These are phyloP conservation scores for Penicillium concentricum DNA, from an alignment of 2,329 filamentous ascomycete species.

Conservation along the genomic window DNA sequence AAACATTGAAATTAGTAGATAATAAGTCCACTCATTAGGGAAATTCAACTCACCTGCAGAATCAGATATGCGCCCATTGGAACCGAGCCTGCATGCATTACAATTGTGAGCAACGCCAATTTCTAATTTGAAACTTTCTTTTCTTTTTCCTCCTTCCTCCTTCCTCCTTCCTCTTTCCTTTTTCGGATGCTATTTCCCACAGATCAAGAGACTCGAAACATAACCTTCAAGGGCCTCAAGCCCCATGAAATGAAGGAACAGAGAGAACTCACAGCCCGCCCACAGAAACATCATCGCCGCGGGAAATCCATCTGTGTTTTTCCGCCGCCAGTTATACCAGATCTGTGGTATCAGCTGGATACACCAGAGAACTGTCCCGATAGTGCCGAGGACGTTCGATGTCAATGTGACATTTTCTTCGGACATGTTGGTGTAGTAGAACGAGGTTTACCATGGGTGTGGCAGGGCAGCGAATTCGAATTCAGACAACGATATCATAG, in stretches of 20 bases:
- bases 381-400: conserved; percentile 42
- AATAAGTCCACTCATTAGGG: not conserved
- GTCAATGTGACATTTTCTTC: conserved; percentile 32
- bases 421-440: not conserved
- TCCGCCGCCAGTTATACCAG: conserved; percentile 62
- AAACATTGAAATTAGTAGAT: not conserved
- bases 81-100: conserved; percentile 36
- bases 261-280: conserved; percentile 49
- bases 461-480: not conserved
- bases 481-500: not conserved
- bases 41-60: conserved; percentile 43
- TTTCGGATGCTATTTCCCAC: not conserved
- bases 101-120: not conserved
- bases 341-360: conserved; percentile 49
- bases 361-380: conserved; percentile 44
- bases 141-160: not conserved
- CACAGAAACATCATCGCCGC: conserved; percentile 63
- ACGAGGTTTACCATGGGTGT: not conserved
- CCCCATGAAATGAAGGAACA: not conserved
- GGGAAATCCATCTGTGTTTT: conserved; percentile 62
- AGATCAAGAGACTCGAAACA: not conserved
- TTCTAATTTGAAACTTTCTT: not conserved
- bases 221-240: not conserved
- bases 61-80: conserved; percentile 55
- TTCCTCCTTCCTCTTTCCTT: too few species aligned